These are phyloP conservation scores for Viridothelium virens DNA, from an alignment of 495 filamentous ascomycete species.

Conservation along the genomic window DNA sequence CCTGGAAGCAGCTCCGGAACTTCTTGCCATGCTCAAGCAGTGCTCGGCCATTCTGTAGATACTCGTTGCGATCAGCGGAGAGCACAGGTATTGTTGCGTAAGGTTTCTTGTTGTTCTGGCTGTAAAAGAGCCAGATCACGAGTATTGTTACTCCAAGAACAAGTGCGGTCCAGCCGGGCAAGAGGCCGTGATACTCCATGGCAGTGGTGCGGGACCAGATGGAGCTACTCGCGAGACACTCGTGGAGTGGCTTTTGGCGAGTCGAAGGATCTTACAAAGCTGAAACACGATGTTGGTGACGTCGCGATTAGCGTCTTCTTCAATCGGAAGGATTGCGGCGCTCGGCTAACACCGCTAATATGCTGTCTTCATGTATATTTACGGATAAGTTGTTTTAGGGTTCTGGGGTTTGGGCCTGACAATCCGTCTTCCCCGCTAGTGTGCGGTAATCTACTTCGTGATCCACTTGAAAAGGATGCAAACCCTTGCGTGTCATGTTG, in stretches of 20 bases:
- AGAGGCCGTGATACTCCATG: constrained; percentile 10
- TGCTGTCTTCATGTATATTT: constrained; percentile 6
- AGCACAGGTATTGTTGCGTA: constrained; percentile 10
- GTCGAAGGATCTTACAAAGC: constrained; percentile 8
- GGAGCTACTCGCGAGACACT: constrained; percentile 10
- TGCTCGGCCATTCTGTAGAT: constrained; percentile 6
- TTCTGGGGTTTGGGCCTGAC: background rate
- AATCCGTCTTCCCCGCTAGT: background rate
- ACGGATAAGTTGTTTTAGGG: background rate
- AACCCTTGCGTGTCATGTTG: background rate
- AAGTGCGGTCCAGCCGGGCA: constrained; percentile 8
- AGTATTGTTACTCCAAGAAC: constrained; percentile 10
- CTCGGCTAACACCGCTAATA: background rate
- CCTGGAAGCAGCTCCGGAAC: constrained; percentile 14
- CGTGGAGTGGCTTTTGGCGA: constrained; percentile 9
- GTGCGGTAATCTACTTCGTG: background rate
- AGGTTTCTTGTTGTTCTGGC: constrained; percentile 10
- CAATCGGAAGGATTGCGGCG: constrained; percentile 10
- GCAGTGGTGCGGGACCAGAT: constrained; percentile 8
- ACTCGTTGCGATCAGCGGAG: constrained; percentile 4
- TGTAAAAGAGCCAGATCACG: constrained; percentile 9
- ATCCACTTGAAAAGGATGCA: constrained; percentile 1
- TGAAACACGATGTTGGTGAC: constrained; percentile 9
- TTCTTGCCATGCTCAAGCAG: constrained; percentile 10
- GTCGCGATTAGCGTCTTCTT: constrained; percentile 8